Evolutionary conservation across 2,329 filamentous ascomycete genomes (phyloP).

Genomic region (Chaetoscypha palmicola): DNA sequence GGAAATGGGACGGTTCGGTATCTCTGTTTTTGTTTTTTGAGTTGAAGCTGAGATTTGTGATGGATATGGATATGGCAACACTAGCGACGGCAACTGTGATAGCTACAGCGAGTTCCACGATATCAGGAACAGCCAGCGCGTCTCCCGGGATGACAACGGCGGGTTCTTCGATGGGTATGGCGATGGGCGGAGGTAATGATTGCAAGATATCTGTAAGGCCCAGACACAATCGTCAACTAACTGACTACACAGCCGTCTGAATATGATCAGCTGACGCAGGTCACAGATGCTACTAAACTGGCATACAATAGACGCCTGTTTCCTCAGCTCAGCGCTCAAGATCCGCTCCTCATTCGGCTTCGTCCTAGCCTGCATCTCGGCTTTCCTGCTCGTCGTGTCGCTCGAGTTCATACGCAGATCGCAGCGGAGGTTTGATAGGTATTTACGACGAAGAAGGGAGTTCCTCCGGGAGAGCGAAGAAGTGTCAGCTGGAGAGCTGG

Average conservation of each 20-base stretch:
- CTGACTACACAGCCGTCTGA: background rate
- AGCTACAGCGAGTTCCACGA: background rate
- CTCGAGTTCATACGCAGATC: slow-evolving; percentile 19
- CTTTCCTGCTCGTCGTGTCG: slow-evolving; percentile 20
- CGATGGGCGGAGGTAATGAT: slow-evolving; percentile 13
- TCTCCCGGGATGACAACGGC: background rate
- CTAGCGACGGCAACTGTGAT: no score
- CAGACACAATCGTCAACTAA: no score
- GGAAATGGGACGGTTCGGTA: no score
- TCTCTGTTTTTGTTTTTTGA: no score
- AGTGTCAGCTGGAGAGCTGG: slow-evolving; percentile 11
- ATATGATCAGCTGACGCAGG: background rate
- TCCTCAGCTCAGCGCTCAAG: slow-evolving; percentile 18
- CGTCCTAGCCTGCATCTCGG: slow-evolving; percentile 17
- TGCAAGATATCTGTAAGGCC: slow-evolving; percentile 23
- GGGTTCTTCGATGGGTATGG: slow-evolving; percentile 11
- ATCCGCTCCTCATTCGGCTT: slow-evolving; percentile 18
- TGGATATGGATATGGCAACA: no score
- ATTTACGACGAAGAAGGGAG: slow-evolving; percentile 9
- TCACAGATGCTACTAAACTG: slow-evolving; percentile 27
- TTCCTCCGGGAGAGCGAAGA: slow-evolving; percentile 5
- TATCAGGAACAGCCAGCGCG: slow-evolving; percentile 1
- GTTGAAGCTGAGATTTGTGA: no score
- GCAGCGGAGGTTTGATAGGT: slow-evolving; percentile 18
- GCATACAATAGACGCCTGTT: slow-evolving; percentile 22